phyloP scores from a whole-genome alignment of 2,329 filamentous ascomycete genomes.

The Bretziella fagacearum region DNA sequence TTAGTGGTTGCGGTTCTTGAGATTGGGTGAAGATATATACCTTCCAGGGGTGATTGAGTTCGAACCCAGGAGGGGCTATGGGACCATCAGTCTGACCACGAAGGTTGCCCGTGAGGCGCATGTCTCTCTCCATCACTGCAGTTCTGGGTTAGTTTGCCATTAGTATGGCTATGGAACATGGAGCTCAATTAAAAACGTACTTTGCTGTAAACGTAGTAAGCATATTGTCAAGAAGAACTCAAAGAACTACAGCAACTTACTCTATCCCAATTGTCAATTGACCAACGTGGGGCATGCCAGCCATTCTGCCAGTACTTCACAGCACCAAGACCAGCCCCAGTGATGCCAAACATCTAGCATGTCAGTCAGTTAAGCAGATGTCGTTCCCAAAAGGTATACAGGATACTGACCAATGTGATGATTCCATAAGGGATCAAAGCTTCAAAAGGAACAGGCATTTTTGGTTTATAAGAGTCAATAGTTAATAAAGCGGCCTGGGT shows the following conservation, averaged over 20 bases:
- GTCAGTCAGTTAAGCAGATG: constrained; percentile 17
- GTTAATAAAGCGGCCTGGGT: too few relatives aligned
- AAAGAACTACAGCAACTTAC: constrained; percentile 25
- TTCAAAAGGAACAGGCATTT: constrained; percentile 49
- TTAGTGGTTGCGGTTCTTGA: neutral
- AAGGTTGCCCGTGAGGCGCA: constrained; percentile 40
- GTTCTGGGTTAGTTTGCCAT: constrained; percentile 10
- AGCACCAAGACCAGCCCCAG: constrained; percentile 40
- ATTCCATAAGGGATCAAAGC: constrained; percentile 47
- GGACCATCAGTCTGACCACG: constrained; percentile 41
- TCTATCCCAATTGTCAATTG: constrained; percentile 45
- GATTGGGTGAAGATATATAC: constrained; percentile 23
- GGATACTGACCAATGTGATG: constrained; percentile 38
- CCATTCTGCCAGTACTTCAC: constrained; percentile 42
- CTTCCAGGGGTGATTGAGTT: constrained; percentile 47
- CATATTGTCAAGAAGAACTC: neutral
- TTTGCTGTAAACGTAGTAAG: constrained; percentile 33
- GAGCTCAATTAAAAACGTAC: constrained; percentile 22
- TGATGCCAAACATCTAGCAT: constrained; percentile 45
- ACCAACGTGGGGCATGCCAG: constrained; percentile 42
- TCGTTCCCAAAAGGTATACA: constrained; percentile 9
- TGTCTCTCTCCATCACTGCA: constrained; percentile 49
- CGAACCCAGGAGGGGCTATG: constrained; percentile 40
- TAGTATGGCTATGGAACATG: too few relatives aligned
- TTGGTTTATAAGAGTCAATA: too few relatives aligned